These are phyloP conservation scores for Aspergillus piperis DNA, from an alignment of 2,329 filamentous ascomycete genomes.

Conservation along the genomic window DNA sequence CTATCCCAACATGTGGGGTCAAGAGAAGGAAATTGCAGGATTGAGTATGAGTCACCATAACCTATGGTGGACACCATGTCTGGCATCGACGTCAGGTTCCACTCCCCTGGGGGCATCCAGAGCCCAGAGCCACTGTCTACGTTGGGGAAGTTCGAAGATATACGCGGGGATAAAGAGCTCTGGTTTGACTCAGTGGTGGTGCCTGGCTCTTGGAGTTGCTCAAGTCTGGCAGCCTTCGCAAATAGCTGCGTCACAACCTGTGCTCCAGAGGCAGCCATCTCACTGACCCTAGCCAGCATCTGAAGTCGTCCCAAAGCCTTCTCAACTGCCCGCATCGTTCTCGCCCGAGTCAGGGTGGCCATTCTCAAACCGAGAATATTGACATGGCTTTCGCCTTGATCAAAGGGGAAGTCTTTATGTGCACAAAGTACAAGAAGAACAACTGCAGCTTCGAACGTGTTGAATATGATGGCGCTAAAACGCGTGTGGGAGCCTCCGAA, in stretches of 20 bases:
- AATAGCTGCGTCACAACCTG: slow-evolving; percentile 11
- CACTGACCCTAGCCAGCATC: slow-evolving; percentile 9
- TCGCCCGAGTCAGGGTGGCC: not conserved
- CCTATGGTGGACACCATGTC: not conserved
- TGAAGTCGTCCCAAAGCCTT: slow-evolving; percentile 10
- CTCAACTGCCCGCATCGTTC: slow-evolving; percentile 7
- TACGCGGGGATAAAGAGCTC: not conserved
- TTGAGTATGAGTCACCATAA: not conserved
- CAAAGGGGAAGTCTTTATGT: not conserved
- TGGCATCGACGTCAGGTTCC: not conserved
- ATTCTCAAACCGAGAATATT: not conserved
- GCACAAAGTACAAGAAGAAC: not conserved
- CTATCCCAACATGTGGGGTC: not conserved
- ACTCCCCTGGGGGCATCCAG: not conserved
- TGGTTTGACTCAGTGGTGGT: not conserved
- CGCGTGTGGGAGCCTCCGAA: slow-evolving; percentile 4
- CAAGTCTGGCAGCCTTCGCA: not conserved
- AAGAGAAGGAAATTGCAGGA: not conserved
- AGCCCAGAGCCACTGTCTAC: not conserved
- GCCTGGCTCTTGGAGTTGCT: not conserved
- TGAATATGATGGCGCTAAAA: slow-evolving; percentile 5
- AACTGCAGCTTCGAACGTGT: slow-evolving; percentile 3
- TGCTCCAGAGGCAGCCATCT: slow-evolving; percentile 11
- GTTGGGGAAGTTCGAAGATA: not conserved
- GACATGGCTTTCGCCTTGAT: not conserved